phyloP scores from a whole-genome alignment of 768 basidiomycete genomes.

The Lenzites betulinus region DNA sequence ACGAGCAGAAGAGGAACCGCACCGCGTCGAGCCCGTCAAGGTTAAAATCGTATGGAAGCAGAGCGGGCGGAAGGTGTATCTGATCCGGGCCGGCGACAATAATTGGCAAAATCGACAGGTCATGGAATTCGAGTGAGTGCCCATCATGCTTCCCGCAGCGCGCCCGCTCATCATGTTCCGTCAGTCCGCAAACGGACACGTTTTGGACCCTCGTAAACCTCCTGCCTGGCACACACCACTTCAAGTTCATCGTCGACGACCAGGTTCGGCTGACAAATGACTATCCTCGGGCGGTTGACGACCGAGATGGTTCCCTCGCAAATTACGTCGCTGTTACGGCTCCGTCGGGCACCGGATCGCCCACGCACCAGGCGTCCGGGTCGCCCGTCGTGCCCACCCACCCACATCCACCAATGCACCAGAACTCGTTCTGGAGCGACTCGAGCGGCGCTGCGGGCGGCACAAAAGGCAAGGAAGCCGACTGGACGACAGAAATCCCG shows the following conservation, averaged over 20 bases:
- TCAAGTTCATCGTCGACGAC: slow-evolving; percentile 94
- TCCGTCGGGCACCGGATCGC: slow-evolving; percentile 31
- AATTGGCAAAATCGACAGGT: slow-evolving; percentile 71
- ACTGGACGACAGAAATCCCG: slow-evolving; percentile 84
- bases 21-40: slow-evolving; percentile 32
- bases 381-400: slow-evolving; percentile 23
- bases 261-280: slow-evolving; percentile 79
- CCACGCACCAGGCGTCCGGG: slow-evolving; percentile 37
- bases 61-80: slow-evolving; percentile 61
- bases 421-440: slow-evolving; percentile 48
- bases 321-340: slow-evolving; percentile 84
- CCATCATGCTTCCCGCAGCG: not conserved
- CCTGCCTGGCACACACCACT: slow-evolving; percentile 87
- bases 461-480: slow-evolving; percentile 31
- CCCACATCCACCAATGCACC: slow-evolving; percentile 25
- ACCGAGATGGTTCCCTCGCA: slow-evolving; percentile 83
- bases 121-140: slow-evolving; percentile 64
- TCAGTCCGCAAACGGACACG: slow-evolving; percentile 36
- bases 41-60: slow-evolving; percentile 69
- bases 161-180: not conserved
- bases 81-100: slow-evolving; percentile 73
- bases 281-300: slow-evolving; percentile 87
- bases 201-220: slow-evolving; percentile 52
- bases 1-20: slow-evolving; percentile 37
- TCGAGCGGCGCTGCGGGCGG: slow-evolving; percentile 23